Base-by-base conservation (phyloP, 208 protist species). In the Histomonas meleagridis region DNA sequence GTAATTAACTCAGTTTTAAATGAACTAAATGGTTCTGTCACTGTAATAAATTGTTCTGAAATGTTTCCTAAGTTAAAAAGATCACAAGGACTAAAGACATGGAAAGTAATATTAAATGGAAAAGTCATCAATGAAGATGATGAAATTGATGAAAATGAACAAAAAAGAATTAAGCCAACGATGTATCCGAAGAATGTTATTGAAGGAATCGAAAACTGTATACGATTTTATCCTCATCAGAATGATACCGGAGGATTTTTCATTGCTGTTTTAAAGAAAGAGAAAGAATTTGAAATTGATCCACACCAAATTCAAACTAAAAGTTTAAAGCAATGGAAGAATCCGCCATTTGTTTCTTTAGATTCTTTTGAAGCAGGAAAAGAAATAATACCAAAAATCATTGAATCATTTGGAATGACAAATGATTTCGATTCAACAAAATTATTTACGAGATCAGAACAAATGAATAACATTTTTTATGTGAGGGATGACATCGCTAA, bases 181-280 rank as follows among this genome's bases (percentile, higher is more conserved):
- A 92, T 94, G 91, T 94, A 94, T 40, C 93, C 93, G 53, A 91
- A 91, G 0, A 57, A 90, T 40, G 26, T 92, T 14, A 26, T 91
- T 10, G 92, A 94, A 40, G 51, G 86, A 32, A 91, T 96, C 43
- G 90, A 94, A 1, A 49, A 92, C 1, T 95, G 93, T 55, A 79
- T 96, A 35, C 93, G 95, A 21, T 43, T 96, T 14, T 79, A 94
- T 1, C 95, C 95, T 4, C 95, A 96, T 81, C 32, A 92, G 14
- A 92, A 95, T 69, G 93, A 96, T 91, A 95, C 94, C 10, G 95
- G 95, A 91, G 95, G 94, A 7, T 96, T 96, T 92, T 96, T 96
- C 90, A 90, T 96, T 57, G 93, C 94, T n/a, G 92, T 95, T 57
- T 92, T 96, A 32, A 35, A 90, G 55, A 96, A 96, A 69, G 46